Conservation (phyloP, 208 protist genomes). For the Crithidia acanthocephali region DNA sequence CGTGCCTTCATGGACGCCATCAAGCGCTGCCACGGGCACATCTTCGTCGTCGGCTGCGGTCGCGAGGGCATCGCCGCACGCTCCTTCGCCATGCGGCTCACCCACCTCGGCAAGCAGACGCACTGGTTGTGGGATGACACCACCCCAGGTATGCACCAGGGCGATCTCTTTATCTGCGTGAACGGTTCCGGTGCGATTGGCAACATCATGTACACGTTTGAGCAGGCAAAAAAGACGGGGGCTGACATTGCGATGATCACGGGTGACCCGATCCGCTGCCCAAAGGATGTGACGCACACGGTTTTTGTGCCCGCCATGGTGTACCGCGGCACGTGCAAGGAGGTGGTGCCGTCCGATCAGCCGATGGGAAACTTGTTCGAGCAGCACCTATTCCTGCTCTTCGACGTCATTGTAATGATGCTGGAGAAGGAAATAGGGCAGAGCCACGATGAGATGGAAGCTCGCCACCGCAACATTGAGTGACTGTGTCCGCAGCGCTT, state of each 20-base stretch:
- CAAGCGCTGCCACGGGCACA: constrained; percentile 7
- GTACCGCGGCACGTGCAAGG: constrained; percentile 17
- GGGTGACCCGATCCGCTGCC: constrained; percentile 9
- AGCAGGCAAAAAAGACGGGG: constrained; percentile 15
- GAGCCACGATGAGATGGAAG: constrained; percentile 18
- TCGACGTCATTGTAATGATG: constrained; percentile 23
- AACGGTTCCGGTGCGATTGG: constrained; percentile 27
- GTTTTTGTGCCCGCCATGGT: constrained; percentile 23
- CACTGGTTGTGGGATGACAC: constrained; percentile 19
- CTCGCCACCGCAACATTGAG: constrained; percentile 15
- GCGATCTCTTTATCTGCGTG: constrained; percentile 25
- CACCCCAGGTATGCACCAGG: constrained; percentile 25
- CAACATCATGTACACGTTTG: constrained; percentile 18
- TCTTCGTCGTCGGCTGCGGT: constrained; percentile 17
- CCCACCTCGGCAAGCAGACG: constrained; percentile 10
- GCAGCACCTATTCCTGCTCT: constrained; percentile 27
- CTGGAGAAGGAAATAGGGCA: constrained; percentile 16
- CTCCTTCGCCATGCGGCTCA: constrained; percentile 12
- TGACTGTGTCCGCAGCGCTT: background rate
- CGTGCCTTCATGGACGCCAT: constrained; percentile 19
- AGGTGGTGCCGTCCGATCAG: constrained; percentile 14
- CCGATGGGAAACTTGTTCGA: constrained; percentile 27
- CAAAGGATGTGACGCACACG: constrained; percentile 9
- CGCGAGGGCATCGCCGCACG: constrained; percentile 24
- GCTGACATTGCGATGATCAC: constrained; percentile 20